These are phyloP conservation scores for Condylostoma magnum DNA, from an alignment of 169 alveolate genomes.

Conservation along the genomic window DNA sequence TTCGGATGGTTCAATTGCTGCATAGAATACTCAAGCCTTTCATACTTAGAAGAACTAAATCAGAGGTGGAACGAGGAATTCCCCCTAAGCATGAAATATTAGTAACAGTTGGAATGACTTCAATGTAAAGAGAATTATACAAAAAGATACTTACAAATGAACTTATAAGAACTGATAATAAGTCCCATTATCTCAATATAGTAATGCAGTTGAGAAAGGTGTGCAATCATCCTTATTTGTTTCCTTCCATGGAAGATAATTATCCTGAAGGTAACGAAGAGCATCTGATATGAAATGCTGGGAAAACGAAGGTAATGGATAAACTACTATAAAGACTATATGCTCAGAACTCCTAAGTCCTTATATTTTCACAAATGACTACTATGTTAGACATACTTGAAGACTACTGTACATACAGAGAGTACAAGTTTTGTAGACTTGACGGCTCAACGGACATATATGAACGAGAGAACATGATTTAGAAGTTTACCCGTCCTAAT, in stretches of 20 bases:
- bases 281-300: slow-evolving; percentile 88
- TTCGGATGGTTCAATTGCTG: slow-evolving; percentile 72
- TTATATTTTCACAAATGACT: slow-evolving; percentile 97
- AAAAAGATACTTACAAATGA: slow-evolving; percentile 76
- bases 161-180: slow-evolving; percentile 65
- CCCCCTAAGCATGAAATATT: slow-evolving; percentile 89
- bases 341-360: slow-evolving; percentile 92
- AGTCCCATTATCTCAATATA: slow-evolving; percentile 83
- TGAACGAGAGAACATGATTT: slow-evolving; percentile 95
- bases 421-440: slow-evolving; percentile 92
- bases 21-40: slow-evolving; percentile 85
- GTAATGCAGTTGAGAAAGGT: slow-evolving; percentile 96
- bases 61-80: slow-evolving; percentile 83
- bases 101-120: slow-evolving; percentile 87
- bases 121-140: slow-evolving; percentile 79
- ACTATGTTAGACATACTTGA: slow-evolving; percentile 95
- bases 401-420: slow-evolving; percentile 93
- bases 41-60: slow-evolving; percentile 85
- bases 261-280: slow-evolving; percentile 85
- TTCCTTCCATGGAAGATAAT: slow-evolving; percentile 92
- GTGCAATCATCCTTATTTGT: slow-evolving; percentile 98
- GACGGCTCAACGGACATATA: slow-evolving; percentile 97
- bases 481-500: slow-evolving; percentile 92
- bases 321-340: slow-evolving; percentile 88
- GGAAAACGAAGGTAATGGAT: slow-evolving; percentile 94